Evolutionary conservation across 257 asterid species (phyloP).

Genomic region (Vinca minor): DNA sequence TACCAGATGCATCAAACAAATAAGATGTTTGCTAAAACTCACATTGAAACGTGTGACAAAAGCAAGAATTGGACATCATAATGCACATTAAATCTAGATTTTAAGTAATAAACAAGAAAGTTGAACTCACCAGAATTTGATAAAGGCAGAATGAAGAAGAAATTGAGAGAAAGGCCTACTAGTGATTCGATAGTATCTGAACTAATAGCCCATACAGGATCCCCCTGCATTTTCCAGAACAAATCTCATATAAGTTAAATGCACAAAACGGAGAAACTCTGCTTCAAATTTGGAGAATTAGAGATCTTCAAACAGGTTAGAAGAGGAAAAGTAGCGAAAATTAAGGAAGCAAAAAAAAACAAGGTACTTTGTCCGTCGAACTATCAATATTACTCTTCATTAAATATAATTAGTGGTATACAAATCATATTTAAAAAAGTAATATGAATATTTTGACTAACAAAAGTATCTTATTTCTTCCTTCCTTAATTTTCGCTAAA

Average conservation of each 20-base stretch:
- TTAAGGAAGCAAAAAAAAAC: background rate
- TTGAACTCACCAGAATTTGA: slow-evolving; percentile 51
- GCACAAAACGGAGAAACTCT: background rate
- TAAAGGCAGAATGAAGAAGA: slow-evolving; percentile 79
- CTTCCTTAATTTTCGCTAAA: too few relatives aligned
- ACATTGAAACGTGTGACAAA: background rate
- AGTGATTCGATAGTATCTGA: slow-evolving; percentile 61
- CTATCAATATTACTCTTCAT: too few relatives aligned
- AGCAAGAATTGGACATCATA: background rate
- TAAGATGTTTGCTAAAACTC: background rate
- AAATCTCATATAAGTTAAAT: background rate
- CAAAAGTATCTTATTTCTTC: too few relatives aligned
- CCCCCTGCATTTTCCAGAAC: slow-evolving; percentile 57
- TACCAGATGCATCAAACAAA: background rate
- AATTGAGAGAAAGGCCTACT: slow-evolving; percentile 79
- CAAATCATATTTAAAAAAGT: background rate
- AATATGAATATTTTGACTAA: background rate
- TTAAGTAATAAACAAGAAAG: background rate
- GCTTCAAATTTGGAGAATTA: background rate
- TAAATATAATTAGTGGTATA: background rate
- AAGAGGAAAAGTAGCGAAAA: too few relatives aligned
- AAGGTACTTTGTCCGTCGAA: too few relatives aligned
- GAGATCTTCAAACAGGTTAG: too few relatives aligned
- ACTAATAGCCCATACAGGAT: slow-evolving; percentile 93
- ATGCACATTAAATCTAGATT: background rate